Percentiles rank a stretch among this genome's conserved stretches.
Conservation (phyloP, 805 yeast species). For the Scheffersomyces ergatensis region DNA sequence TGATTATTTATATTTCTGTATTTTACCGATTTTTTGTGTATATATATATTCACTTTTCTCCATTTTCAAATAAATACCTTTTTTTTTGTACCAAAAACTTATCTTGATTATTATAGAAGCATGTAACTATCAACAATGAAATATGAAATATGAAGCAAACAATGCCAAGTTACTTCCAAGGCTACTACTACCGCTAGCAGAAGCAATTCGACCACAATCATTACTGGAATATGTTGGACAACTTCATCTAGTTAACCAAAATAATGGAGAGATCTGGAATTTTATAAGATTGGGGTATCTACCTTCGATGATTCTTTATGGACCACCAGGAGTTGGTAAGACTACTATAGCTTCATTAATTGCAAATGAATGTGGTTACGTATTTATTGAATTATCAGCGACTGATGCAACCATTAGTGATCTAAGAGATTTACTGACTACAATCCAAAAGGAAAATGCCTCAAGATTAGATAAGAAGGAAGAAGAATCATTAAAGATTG, state of each 20-base stretch:
- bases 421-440: slow-evolving; percentile 56
- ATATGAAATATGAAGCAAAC: background rate
- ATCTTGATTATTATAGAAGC: too few species aligned
- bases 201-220: slow-evolving; percentile 72
- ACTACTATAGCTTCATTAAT: slow-evolving; percentile 76
- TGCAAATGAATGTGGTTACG: slow-evolving; percentile 50
- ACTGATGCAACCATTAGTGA: slow-evolving; percentile 70
- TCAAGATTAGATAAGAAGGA: slow-evolving; percentile 44
- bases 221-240: slow-evolving; percentile 83
- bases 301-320: slow-evolving; percentile 90
- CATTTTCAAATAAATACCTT: too few species aligned
- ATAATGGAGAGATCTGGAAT: slow-evolving; percentile 61
- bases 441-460: slow-evolving; percentile 41
- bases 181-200: slow-evolving; percentile 59
- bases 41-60: too few species aligned
- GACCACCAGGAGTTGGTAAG: slow-evolving; percentile 96
- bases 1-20: too few species aligned
- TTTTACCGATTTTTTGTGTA: too few species aligned
- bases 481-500: slow-evolving; percentile 19
- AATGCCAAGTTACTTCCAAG: background rate
- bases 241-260: slow-evolving; percentile 61
- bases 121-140: background rate
- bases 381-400: slow-evolving; percentile 82
- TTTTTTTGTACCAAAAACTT: too few species aligned
- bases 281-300: slow-evolving; percentile 62